phyloP scores from a whole-genome alignment of 2,329 filamentous ascomycete genomes.

The Penicillium paneum region DNA sequence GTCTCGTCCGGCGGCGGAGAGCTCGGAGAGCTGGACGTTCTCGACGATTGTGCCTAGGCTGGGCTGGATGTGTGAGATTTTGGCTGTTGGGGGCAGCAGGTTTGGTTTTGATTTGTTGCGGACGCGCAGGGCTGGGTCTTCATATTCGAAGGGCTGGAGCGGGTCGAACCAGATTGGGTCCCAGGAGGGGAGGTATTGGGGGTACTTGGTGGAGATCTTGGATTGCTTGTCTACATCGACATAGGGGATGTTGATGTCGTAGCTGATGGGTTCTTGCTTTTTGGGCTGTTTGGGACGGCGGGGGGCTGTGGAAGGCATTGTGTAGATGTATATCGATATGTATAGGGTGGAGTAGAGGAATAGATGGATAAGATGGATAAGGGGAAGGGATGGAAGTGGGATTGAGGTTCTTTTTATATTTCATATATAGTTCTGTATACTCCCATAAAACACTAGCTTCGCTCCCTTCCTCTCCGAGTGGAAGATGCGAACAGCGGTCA shows the following conservation, averaged over 20 bases:
- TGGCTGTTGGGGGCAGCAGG: slow-evolving; percentile 31
- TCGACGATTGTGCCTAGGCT: slow-evolving; percentile 42
- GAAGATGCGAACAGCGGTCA: slow-evolving; percentile 10
- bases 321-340: not conserved
- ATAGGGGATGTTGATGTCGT: slow-evolving; percentile 52
- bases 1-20: slow-evolving; percentile 49
- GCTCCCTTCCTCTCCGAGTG: slow-evolving; percentile 3
- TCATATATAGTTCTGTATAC: not conserved
- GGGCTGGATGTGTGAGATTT: slow-evolving; percentile 43
- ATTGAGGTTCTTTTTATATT: slow-evolving; percentile 2
- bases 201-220: slow-evolving; percentile 41
- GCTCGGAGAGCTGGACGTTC: slow-evolving; percentile 48
- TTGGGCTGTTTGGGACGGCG: slow-evolving; percentile 29
- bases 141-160: slow-evolving; percentile 44
- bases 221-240: slow-evolving; percentile 39
- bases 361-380: slow-evolving; percentile 10
- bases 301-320: slow-evolving; percentile 36
- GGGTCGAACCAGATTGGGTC: slow-evolving; percentile 48
- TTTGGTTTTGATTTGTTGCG: slow-evolving; percentile 40
- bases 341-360: not conserved
- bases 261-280: slow-evolving; percentile 39
- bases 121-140: slow-evolving; percentile 48
- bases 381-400: not conserved
- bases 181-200: slow-evolving; percentile 48
- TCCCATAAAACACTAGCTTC: slow-evolving; percentile 4